Base-by-base conservation (phyloP, 2,329 filamentous ascomycete species). In the Fusarium lateritium region DNA sequence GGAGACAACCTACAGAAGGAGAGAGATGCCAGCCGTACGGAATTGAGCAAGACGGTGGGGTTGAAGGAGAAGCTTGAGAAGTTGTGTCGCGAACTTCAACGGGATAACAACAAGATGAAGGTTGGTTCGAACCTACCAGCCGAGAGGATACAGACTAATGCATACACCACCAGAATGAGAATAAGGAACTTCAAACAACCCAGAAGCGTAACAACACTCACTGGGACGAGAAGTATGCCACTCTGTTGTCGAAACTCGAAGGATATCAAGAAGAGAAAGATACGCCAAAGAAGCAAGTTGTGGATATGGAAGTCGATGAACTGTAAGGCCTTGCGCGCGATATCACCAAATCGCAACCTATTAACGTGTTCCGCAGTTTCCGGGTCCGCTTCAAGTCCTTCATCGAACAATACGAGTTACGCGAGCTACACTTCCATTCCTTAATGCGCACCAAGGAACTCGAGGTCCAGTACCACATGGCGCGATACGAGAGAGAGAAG, bases 31-130 rank as follows among this genome's bases (percentile, higher is more conserved):
- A 92, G 92, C 59, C 90, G 94, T 73, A 92, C 91, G 46, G 96
- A 99, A 78, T 85, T 97, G 57, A 95, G 90, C 81, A 97, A 97
- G 82, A 95, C 94, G 22, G 91, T 92, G 21, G 92, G 91, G 2
- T 89, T 98, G 77, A 98, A 97, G 79, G 94, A 98, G 79, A 98
- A 98, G 81, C 84, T 99, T 45, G 96, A 99, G 81, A 99, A 98
- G 78, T 85, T 99, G 33, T 98, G 94, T 75, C 87, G 96, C 58
- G 96, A 99, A 79, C 86, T 99, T 56, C 96, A 97, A 64, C 92
- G 95, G 75, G 96, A 99, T 77, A 99, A 99, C 80, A 98, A 98
- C 81, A 97, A 97, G 82, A 89, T 99, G 70, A 98, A 98, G 91
- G 93, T 96, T 80, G 73, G 83, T 78, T 49, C 17, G 8, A 19